Evolutionary conservation across 1,139 yeast genomes (phyloP), one percentile per base, ranked within the genome.

Genomic region (Candida dubliniensis): DNA sequence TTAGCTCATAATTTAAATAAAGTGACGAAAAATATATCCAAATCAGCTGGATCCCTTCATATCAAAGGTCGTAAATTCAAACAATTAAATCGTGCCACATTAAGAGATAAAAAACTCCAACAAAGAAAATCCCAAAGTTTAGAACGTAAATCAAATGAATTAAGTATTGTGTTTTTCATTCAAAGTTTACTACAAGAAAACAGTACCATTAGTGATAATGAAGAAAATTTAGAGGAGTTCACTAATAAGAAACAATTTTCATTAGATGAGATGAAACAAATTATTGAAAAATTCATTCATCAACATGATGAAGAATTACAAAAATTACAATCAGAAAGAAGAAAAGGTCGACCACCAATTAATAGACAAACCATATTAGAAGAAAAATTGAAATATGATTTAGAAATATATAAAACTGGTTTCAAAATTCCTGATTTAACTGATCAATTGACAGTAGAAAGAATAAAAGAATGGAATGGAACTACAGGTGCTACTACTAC

Each of bases 41-140:
- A 79, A 61, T 71, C 82, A 38, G 81, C 80, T 37, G 82, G 83
- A 14, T 70, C 77, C 27, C 74, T 91, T 53, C 98, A 91, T 62
- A 90, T 95, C 34, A 85, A 84, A 58, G 96, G 97, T 7, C 77
- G 97, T 45, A 90, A 88, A 64, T 86, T 88, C 65, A 85, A 86
- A 62, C 90, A 87, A 63, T 69, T 91, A 45, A 84, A 84, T 48
- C 73, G 95, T 51, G 97, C 97, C n/a, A 81, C 95, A 1, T 67
- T 89, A 38, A 77, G 98, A 62, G 95, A 89, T 51, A 76, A 76
- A 40, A 87, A 86, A 61, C 69, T 91, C 42, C 76, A 75, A 37
- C 71, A 71, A 43, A 81, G 77, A 60, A 86, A 84, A 59, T 63
- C 68, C 37, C 69, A 71, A 36, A 79, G 79, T 50, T 64, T 76